Conservation (phyloP, 2,329 filamentous ascomycete species). For the Setomelanomma holmii region DNA sequence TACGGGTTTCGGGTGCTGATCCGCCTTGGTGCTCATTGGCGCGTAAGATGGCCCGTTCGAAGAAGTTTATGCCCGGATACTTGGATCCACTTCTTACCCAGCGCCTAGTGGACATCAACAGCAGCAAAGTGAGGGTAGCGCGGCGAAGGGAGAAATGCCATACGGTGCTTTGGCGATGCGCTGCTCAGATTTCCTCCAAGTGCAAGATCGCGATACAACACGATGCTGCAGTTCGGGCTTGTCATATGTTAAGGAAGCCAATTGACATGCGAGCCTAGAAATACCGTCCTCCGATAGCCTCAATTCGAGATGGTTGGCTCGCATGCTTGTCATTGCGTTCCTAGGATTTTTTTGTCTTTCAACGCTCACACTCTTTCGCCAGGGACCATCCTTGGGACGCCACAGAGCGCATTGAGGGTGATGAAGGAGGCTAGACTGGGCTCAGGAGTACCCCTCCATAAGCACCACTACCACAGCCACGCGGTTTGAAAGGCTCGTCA, state of each 20-base stretch:
- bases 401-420: conserved; percentile 5
- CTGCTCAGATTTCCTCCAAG: not conserved
- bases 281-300: not conserved
- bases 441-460: conserved; percentile 10
- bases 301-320: not conserved
- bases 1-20: conserved; percentile 17
- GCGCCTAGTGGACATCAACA: conserved; percentile 10
- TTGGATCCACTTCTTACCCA: conserved; percentile 23
- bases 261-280: not conserved
- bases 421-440: conserved; percentile 5
- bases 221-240: not conserved
- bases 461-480: conserved; percentile 11
- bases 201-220: not conserved
- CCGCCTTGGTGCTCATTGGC: conserved; percentile 34
- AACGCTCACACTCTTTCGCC: not conserved
- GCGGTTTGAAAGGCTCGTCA: conserved; percentile 12
- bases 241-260: not conserved
- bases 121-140: conserved; percentile 12
- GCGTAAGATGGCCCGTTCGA: conserved; percentile 9
- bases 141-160: conserved; percentile 7
- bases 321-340: not conserved
- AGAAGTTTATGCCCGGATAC: conserved; percentile 17
- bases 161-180: not conserved
- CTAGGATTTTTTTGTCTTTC: not conserved
- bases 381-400: conserved; percentile 7